Evolutionary conservation across 768 basidiomycete species (phyloP).

Genomic region (Tulasnella sp.): DNA sequence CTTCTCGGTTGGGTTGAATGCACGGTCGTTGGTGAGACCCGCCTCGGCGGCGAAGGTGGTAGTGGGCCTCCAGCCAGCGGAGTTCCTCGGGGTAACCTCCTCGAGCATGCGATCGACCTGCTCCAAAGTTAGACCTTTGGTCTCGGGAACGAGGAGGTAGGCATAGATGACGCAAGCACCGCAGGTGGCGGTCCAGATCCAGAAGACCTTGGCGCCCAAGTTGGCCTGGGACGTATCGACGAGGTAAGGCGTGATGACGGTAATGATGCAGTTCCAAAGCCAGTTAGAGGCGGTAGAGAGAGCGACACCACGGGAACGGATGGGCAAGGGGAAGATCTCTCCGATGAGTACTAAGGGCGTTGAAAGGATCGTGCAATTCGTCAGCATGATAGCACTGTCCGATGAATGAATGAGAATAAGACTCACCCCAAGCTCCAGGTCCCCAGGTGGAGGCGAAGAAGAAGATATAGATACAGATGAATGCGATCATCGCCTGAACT

Average conservation of each 20-base stretch:
- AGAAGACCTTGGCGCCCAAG: neutral
- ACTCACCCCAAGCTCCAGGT: neutral
- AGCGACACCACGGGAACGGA: neutral
- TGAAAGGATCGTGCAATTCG: too few relatives aligned
- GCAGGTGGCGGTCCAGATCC: conserved; percentile 29
- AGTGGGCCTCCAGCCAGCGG: too few relatives aligned
- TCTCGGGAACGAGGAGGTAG: conserved; percentile 69
- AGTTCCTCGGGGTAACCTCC: conserved; percentile 40
- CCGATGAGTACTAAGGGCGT: too few relatives aligned
- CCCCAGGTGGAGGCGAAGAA: conserved; percentile 1
- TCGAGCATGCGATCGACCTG: conserved; percentile 27
- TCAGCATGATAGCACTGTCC: too few relatives aligned
- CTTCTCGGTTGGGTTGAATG: too few relatives aligned
- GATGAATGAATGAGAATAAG: too few relatives aligned
- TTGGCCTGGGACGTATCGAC: neutral
- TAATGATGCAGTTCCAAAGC: conserved; percentile 2
- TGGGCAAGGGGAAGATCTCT: neutral
- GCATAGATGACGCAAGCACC: conserved; percentile 67
- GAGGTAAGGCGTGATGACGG: neutral
- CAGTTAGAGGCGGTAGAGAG: neutral
- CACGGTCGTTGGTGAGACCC: too few relatives aligned
- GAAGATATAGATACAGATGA: neutral
- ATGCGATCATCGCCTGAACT: neutral
- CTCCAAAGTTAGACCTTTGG: conserved; percentile 64
- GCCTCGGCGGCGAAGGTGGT: too few relatives aligned